Base-by-base conservation (phyloP, 2,329 filamentous ascomycete species). In the Leptographium radiaticola region DNA sequence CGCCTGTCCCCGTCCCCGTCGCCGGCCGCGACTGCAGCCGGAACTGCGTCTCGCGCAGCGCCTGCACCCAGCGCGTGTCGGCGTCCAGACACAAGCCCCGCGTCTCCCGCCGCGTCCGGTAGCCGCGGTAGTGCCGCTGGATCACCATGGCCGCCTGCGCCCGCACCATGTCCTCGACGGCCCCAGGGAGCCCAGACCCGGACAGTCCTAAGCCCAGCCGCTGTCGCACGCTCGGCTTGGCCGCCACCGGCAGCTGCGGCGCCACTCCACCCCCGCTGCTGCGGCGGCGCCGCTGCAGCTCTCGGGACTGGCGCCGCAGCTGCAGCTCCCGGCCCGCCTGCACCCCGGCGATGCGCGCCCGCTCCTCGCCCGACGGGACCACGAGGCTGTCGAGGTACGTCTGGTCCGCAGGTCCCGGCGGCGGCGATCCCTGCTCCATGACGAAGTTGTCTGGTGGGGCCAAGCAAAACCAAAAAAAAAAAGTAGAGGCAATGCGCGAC, bases 121-220 rank as follows among this genome's bases (percentile, higher is more conserved):
- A 87, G 7, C 88, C 87, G 38, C 89, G 77, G 65, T 89, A 94
- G 31, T 83, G 85, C 59, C 83, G 80, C 71, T 88, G 80, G 48
- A 84, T 83, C 31, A 80, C 62, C 25, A 69, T 71, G 4, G 79
- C 80, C 2, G 80, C 80, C 50, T 71, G 68, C 31, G 67, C 63
- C 33, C 59, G 61, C 11, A 18, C 13, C 8, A 15, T 7, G 15
- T 20, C 60, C 6, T 66, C 62, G 43, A 55, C 47, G 49, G 45
- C 36, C 2, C 15, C 42, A 49, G 39, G 16, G 16, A 38, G 36
- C 25, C 25, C 25, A 5, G 25, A 5, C 25, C 25, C 25, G 25
- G 25, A 5, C 25, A 25, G 25, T 2, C 25, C 25, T n/a, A n/a
- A n/a, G 25, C 40, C 20, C 54, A 54, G 34, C 31, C 50, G 46